Evolutionary conservation across 73 alveolate genomes (phyloP), one percentile per base, ranked within the genome.

Genomic region (Blepharisma japonicum): DNA sequence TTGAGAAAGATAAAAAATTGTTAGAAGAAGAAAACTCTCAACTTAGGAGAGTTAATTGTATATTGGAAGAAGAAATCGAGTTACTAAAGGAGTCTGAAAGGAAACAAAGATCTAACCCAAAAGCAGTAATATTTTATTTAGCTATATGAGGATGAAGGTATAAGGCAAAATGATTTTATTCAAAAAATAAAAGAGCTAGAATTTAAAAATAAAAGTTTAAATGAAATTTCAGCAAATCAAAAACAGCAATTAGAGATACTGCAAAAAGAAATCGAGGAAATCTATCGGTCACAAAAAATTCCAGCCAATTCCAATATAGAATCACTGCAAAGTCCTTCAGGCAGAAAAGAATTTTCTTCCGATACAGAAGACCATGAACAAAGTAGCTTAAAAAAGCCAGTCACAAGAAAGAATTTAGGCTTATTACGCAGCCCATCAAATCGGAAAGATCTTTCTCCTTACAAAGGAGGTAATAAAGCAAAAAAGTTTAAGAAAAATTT

Each of bases 151-250:
- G 74, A 61, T n/a, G 47, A 14, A 2, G 11, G 47, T 2, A 61
- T 14, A 61, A n/a, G 18, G 5, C 5, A 61, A 8, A 25, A 8
- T 9, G 74, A 61, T 8, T 61, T 1, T 9, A 8, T 25, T 18
- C 5, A 14, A 11, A 61, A 61, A 25, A 39, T 61, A 20, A 61
- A 61, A 61, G 74, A 61, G 23, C 47, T 61, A 4, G 74, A 61
- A 61, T 14, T 61, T 9, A 61, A 61, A 61, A 61, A n/a, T 61
- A 61, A 61, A 61, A 61, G 74, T 61, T 61, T 61, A 20, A 14
- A 25, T 14, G 74, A 61, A n/a, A 20, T 5, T n/a, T 0, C 14
- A 14, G 0, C 39, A 20, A 61, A 61, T 61, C 74, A 61, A 61
- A 61, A n/a, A n/a, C 14, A 61, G 23, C 74, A 61, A 61, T 14